These are phyloP conservation scores for Gracilaria caudata DNA, from an alignment of 23 red algal genomes.

Conservation along the genomic window DNA sequence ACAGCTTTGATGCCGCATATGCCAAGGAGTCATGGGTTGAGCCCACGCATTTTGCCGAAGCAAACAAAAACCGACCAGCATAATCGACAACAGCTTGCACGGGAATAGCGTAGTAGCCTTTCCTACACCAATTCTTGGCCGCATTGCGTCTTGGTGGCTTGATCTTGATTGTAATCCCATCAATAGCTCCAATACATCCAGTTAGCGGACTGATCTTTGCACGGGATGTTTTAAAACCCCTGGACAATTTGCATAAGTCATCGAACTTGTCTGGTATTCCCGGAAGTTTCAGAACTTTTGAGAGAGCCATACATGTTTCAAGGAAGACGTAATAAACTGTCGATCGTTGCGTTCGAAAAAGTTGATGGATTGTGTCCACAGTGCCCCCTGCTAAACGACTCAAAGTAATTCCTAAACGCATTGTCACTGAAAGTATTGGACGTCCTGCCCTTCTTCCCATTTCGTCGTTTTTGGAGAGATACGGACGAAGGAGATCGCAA, in stretches of 20 bases:
- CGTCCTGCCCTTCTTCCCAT: neutral
- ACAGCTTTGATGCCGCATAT: neutral
- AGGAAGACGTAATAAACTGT: conserved; percentile 22
- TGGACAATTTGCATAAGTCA: neutral
- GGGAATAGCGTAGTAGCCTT: conserved; percentile 25
- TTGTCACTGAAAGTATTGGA: conserved; percentile 8
- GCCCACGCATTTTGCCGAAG: conserved; percentile 27
- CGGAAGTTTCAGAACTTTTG: neutral
- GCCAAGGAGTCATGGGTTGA: conserved; percentile 40
- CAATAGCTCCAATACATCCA: neutral
- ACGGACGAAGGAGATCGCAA: neutral
- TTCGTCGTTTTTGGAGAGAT: neutral
- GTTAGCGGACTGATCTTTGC: neutral
- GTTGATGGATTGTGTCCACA: neutral
- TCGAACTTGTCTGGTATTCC: neutral
- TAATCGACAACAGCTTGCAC: conserved; percentile 28
- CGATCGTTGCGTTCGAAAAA: neutral
- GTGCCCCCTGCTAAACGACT: neutral
- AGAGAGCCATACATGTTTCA: neutral
- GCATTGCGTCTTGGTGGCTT: neutral
- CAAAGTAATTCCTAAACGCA: neutral
- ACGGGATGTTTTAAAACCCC: neutral
- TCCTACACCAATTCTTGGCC: neutral
- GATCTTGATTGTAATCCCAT: conserved; percentile 34
- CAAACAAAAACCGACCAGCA: conserved; percentile 8